A percentile compares a stretch with the other conserved stretches of the same genome.
Conservation (phyloP, 371 early-diverging fungal genomes). For the Mucor mucedo region DNA sequence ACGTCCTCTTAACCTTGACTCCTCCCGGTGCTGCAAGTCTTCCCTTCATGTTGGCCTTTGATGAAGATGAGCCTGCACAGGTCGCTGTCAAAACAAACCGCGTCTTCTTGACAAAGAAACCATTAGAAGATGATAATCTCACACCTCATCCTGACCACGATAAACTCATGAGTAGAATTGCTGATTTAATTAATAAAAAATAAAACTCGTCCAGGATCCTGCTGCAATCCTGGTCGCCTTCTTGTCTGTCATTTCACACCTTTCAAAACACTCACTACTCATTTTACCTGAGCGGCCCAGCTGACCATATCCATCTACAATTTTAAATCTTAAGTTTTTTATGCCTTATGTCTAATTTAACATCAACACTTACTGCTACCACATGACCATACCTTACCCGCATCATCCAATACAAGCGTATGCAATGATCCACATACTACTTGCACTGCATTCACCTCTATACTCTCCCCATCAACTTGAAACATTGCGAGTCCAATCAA, state of each 20-base stretch:
- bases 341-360: too few species aligned
- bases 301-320: conserved; percentile 41
- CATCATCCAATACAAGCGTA: conserved; percentile 47
- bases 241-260: too few species aligned
- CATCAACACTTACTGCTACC: conserved; percentile 36
- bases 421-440: conserved; percentile 44
- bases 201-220: conserved; percentile 43
- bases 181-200: conserved; percentile 18
- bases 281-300: conserved; percentile 9
- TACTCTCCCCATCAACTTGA: conserved; percentile 19
- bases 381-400: conserved; percentile 43
- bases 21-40: conserved; percentile 25
- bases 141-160: conserved; percentile 29
- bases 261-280: too few species aligned
- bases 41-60: conserved; percentile 24
- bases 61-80: conserved; percentile 21
- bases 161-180: conserved; percentile 27
- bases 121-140: conserved; percentile 15
- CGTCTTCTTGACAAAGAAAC: conserved; percentile 31
- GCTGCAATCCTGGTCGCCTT: conserved; percentile 25
- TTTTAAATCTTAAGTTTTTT: background rate
- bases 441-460: conserved; percentile 33
- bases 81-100: conserved; percentile 9
- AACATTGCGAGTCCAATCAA: conserved; percentile 27
- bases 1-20: conserved; percentile 46